phyloP scores from a whole-genome alignment of 139 green algal genomes.

The Chlorella sp. region DNA sequence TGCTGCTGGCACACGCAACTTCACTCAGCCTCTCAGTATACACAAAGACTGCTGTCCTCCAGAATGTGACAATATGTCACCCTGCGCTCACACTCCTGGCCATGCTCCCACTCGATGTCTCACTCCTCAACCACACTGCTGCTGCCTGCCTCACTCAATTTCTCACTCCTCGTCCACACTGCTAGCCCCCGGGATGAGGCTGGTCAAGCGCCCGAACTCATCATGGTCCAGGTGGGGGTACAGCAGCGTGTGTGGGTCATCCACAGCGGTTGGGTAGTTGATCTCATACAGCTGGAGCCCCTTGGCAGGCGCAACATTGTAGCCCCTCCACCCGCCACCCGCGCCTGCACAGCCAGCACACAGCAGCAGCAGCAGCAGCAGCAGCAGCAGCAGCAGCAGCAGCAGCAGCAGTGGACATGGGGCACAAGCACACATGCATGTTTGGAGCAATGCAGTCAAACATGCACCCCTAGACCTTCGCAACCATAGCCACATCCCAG shows the following conservation, averaged over 20 bases:
- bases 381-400: not conserved
- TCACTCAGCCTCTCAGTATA: too few relatives aligned
- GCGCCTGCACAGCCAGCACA: not conserved
- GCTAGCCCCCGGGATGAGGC: not conserved
- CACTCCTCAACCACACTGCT: too few relatives aligned
- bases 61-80: too few relatives aligned
- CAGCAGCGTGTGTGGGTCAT: not conserved
- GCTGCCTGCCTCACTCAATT: too few relatives aligned
- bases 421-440: not conserved
- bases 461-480: too few relatives aligned
- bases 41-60: too few relatives aligned
- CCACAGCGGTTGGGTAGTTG: not conserved
- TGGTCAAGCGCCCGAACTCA: not conserved
- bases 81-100: too few relatives aligned
- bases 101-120: too few relatives aligned
- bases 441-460: not conserved
- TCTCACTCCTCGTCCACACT: too few relatives aligned
- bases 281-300: constrained; percentile 3
- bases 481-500: too few relatives aligned
- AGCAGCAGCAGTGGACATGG: not conserved
- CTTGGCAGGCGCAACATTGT: constrained; percentile 43
- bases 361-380: not conserved
- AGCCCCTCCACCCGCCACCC: constrained; percentile 23
- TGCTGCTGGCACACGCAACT: too few relatives aligned
- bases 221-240: not conserved